A percentile compares a stretch with the other conserved stretches of the same genome.
Evolutionary conservation across 148 eudicot species (phyloP).

Genomic region (Vaccinium myrtillus): DNA sequence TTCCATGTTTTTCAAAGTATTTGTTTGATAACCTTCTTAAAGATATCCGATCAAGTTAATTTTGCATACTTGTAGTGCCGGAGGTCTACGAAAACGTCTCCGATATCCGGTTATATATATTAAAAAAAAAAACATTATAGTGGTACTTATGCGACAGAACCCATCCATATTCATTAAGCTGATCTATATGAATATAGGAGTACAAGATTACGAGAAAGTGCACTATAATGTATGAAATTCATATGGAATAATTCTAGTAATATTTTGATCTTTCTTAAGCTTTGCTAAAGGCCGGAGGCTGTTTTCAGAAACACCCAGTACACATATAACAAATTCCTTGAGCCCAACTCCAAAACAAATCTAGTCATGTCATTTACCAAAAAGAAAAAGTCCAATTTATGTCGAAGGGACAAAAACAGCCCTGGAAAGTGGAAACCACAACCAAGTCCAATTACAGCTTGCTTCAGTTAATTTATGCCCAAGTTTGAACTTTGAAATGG

Average conservation of each 20-base stretch:
- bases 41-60: no score
- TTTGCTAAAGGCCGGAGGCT: background rate
- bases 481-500: background rate
- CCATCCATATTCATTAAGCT: no score
- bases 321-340: background rate
- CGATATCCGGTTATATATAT: no score
- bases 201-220: no score
- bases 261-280: no score
- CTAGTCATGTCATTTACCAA: background rate
- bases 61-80: no score
- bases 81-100: no score
- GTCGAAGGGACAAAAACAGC: background rate
- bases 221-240: no score
- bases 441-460: background rate
- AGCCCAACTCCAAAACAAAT: background rate
- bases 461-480: background rate
- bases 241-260: no score
- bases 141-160: background rate
- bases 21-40: no score
- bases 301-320: background rate
- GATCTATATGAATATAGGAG: no score
- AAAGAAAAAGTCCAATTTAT: background rate
- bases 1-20: no score
- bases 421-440: background rate
- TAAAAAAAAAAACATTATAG: background rate